Evolutionary conservation across 2,329 filamentous ascomycete species (phyloP).

Genomic region (Alternaria viburni): DNA sequence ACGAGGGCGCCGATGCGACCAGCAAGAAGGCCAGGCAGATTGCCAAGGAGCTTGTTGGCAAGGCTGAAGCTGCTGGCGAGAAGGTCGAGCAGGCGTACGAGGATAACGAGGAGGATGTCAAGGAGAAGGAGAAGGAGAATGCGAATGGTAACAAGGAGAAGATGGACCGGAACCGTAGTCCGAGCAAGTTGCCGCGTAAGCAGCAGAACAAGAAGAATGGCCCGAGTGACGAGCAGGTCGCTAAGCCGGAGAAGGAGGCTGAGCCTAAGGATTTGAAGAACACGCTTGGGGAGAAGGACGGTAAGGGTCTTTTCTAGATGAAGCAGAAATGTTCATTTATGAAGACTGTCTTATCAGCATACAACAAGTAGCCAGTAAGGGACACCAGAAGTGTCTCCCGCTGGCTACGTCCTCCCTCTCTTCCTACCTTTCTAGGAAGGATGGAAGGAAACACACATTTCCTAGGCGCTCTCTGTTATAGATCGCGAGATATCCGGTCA

Average conservation of each 20-base stretch:
- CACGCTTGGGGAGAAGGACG: slow-evolving; percentile 23
- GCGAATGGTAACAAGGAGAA: slow-evolving; percentile 20
- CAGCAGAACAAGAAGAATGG: slow-evolving; percentile 24
- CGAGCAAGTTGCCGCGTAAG: slow-evolving; percentile 12
- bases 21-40: slow-evolving; percentile 34
- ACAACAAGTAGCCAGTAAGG: no score
- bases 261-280: slow-evolving; percentile 37
- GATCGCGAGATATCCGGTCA: not conserved
- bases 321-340: no score
- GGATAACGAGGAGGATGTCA: slow-evolving; percentile 14
- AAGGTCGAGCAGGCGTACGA: slow-evolving; percentile 16
- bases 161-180: not conserved
- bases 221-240: slow-evolving; percentile 17
- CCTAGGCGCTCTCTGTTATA: not conserved
- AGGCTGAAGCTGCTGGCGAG: slow-evolving; percentile 21
- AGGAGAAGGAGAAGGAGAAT: slow-evolving; percentile 21
- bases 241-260: slow-evolving; percentile 27
- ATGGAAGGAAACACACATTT: not conserved
- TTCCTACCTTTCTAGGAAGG: no score
- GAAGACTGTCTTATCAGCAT: no score
- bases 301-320: slow-evolving; percentile 26
- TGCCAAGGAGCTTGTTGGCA: slow-evolving; percentile 31
- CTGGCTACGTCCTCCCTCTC: no score
- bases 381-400: no score
- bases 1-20: slow-evolving; percentile 27